A percentile compares a stretch with the other conserved stretches of the same genome.
These are phyloP conservation scores for Cucurbita moschata DNA, from an alignment of 306 rosid species.

Conservation along the genomic window DNA sequence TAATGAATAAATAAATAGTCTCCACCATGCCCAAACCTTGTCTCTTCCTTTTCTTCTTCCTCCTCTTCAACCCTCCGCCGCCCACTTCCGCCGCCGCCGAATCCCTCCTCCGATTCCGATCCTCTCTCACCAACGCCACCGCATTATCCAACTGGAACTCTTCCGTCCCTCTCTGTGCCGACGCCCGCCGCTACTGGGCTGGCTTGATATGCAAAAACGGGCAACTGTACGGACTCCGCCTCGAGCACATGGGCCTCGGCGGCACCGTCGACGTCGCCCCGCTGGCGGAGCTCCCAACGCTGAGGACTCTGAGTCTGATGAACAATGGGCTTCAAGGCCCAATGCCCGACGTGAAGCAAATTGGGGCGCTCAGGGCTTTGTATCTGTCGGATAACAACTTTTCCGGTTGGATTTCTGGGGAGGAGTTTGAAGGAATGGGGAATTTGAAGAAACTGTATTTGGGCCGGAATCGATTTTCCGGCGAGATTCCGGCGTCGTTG, in stretches of 20 bases:
- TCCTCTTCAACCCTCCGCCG: slow-evolving; percentile 6
- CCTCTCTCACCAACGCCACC: slow-evolving; percentile 18
- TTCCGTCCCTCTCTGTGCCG: slow-evolving; percentile 17
- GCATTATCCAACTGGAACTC: slow-evolving; percentile 30
- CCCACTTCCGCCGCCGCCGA: slow-evolving; percentile 1
- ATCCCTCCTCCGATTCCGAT: slow-evolving; percentile 38
- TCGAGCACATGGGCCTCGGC: slow-evolving; percentile 45
- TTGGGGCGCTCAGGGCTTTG: slow-evolving; percentile 25
- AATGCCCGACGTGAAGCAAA: slow-evolving; percentile 37
- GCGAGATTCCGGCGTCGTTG: slow-evolving; percentile 48
- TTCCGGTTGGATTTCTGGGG: slow-evolving; percentile 33
- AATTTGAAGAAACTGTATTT: slow-evolving; percentile 33
- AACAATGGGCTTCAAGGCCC: slow-evolving; percentile 43
- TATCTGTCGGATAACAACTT: slow-evolving; percentile 40
- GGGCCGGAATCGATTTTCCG: slow-evolving; percentile 37
- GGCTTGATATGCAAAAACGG: slow-evolving; percentile 35
- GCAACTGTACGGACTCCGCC: slow-evolving; percentile 15
- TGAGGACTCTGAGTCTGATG: slow-evolving; percentile 41
- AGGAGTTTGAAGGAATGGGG: slow-evolving; percentile 42
- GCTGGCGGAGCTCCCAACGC: slow-evolving; percentile 15
- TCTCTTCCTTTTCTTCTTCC: neutral
- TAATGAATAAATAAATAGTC: too few relatives aligned
- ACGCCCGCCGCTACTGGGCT: slow-evolving; percentile 16
- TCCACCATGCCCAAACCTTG: slow-evolving; percentile 3
- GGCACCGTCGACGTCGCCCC: slow-evolving; percentile 37